Conservation (phyloP, 2,329 filamentous ascomycete genomes). For the Alternaria brassicicola region DNA sequence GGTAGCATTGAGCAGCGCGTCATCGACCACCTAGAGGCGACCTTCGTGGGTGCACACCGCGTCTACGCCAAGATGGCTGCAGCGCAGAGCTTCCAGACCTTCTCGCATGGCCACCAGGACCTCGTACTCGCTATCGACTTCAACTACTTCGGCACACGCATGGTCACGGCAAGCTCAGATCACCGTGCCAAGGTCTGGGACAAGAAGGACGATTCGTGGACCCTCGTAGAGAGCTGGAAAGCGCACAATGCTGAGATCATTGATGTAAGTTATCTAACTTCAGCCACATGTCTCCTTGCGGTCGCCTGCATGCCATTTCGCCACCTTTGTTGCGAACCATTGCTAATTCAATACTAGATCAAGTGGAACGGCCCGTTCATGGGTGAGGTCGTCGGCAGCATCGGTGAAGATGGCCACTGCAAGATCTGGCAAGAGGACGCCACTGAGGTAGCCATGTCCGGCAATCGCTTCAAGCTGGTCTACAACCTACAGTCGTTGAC, state of each 20-base stretch:
- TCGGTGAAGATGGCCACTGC: slow-evolving; percentile 88
- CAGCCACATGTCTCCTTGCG: slow-evolving; percentile 23
- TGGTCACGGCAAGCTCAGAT: slow-evolving; percentile 89
- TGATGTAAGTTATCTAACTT: slow-evolving; percentile 65
- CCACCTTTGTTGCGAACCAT: slow-evolving; percentile 18
- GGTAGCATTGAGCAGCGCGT: slow-evolving; percentile 35
- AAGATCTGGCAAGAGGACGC: slow-evolving; percentile 93
- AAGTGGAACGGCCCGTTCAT: slow-evolving; percentile 93
- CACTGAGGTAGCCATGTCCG: slow-evolving; percentile 72
- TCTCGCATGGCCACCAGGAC: slow-evolving; percentile 77
- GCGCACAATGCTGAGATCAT: slow-evolving; percentile 90
- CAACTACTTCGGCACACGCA: slow-evolving; percentile 90
- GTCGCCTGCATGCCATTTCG: slow-evolving; percentile 26
- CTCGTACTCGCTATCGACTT: slow-evolving; percentile 85
- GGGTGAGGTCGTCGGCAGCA: slow-evolving; percentile 85
- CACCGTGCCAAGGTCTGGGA: slow-evolving; percentile 94
- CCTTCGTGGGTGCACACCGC: slow-evolving; percentile 37
- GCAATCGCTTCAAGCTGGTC: slow-evolving; percentile 79
- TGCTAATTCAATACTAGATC: slow-evolving; percentile 61
- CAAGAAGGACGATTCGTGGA: slow-evolving; percentile 77
- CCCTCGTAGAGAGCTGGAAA: slow-evolving; percentile 83
- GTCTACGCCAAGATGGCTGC: slow-evolving; percentile 46
- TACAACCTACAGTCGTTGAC: slow-evolving; percentile 69
- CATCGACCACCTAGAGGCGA: slow-evolving; percentile 32
- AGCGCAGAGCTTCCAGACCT: slow-evolving; percentile 57